Base-by-base conservation (phyloP, 208 protist genomes). In the Leishmania gerbilli region DNA sequence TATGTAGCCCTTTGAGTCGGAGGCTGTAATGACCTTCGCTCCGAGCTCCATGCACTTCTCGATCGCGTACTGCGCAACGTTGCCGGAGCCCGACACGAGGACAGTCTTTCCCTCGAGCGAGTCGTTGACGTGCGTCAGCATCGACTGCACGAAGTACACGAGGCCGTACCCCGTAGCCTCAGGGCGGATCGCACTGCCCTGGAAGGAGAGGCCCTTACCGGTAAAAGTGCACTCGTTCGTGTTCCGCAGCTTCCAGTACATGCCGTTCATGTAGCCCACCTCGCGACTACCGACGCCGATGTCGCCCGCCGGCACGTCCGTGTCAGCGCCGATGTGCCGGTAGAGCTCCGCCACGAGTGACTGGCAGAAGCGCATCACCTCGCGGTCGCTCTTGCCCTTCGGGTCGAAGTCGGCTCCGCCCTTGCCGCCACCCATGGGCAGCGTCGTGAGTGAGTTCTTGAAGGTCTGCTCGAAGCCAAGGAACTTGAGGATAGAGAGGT, bases 401-500 rank as follows among this genome's bases (percentile, higher is more conserved):
- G 95, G 95, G 81, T 99, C 93, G 81, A 99, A 99, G 88, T 99
- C 97, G 31, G 95, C 96, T 47, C 97, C 96, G 71, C 98, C 98
- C 88, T 99, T 99, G 71, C 88, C 96, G 76, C 96, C 97, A 42
- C 97, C 97, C 86, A 99, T 96, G 37, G 96, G 94, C 40, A 99
- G 88, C 58, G 88, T 93, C 68, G 97, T 99, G 34, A 99, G 90
- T 34, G 95, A 89, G 84, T 99, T 99, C 88, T 99, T 99, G 80
- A 99, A 98, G 74, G 89, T 98, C 88, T 99, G 97, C 87, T 99
- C 97, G 84, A 99, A 99, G 76, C 95, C 98, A n/a, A 99, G 89
- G 82, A 99, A 99, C 87, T 98, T 98, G 24, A 98, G 84, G 56
- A 98, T 96, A 62, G 88, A 94, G 31, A 98, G 84, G 83, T 97